Conservation (phyloP, 2,329 filamentous ascomycete species). For the Aphanoascus verrucosus region DNA sequence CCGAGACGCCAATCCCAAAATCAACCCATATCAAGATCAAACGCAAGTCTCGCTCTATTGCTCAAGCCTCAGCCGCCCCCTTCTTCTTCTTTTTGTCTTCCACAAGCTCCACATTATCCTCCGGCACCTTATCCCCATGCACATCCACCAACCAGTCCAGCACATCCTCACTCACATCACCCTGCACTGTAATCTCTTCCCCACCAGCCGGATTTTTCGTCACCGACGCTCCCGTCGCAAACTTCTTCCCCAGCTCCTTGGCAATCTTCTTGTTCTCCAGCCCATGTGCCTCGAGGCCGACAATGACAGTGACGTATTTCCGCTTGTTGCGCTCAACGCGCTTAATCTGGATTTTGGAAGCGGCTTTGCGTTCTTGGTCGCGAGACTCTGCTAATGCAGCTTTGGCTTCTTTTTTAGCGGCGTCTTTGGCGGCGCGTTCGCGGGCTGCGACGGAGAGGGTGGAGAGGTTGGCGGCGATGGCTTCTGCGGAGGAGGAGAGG, state of each 20-base stretch:
- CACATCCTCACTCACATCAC: conserved; percentile 90
- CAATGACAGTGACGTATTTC: conserved; percentile 90
- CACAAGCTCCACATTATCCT: conserved; percentile 88
- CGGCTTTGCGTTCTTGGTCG: conserved; percentile 69
- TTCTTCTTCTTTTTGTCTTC: conserved; percentile 95
- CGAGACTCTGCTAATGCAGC: conserved; percentile 78
- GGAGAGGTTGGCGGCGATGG: conserved; percentile 71
- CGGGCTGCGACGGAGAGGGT: conserved; percentile 82
- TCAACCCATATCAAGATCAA: neutral
- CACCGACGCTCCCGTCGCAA: conserved; percentile 85
- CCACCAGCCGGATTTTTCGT: conserved; percentile 65
- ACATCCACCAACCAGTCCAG: conserved; percentile 82
- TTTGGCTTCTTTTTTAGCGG: conserved; percentile 92
- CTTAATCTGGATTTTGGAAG: conserved; percentile 80
- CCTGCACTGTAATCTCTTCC: conserved; percentile 96
- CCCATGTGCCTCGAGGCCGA: conserved; percentile 78
- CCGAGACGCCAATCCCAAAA: conserved; percentile 2
- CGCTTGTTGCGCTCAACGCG: conserved; percentile 96
- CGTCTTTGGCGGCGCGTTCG: conserved; percentile 90
- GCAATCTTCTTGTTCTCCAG: conserved; percentile 90
- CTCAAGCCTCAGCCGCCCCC: conserved; percentile 10
- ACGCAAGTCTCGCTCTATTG: neutral
- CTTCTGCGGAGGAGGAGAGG: conserved; percentile 51
- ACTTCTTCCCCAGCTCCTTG: conserved; percentile 98
- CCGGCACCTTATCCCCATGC: conserved; percentile 72